phyloP scores from a whole-genome alignment of 768 basidiomycete species.

The Tubosaeta sp. region DNA sequence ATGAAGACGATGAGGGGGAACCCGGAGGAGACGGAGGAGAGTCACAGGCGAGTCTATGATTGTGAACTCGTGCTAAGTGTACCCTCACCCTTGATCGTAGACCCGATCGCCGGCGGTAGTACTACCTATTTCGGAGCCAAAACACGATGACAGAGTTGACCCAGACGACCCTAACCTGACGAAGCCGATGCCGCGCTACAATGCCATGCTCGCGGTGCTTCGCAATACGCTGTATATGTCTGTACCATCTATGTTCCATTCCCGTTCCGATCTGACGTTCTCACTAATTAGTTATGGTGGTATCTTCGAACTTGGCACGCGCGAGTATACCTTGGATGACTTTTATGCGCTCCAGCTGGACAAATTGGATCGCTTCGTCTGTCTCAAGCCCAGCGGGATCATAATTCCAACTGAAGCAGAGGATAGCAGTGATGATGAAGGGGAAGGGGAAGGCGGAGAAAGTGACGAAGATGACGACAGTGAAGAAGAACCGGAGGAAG shows the following conservation, averaged over 20 bases:
- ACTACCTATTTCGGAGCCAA: background rate
- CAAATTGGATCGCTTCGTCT: slow-evolving; percentile 75
- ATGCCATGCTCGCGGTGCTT: slow-evolving; percentile 82
- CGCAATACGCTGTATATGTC: slow-evolving; percentile 85
- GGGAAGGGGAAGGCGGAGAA: slow-evolving; percentile 55
- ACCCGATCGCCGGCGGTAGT: background rate
- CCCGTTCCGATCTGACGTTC: background rate
- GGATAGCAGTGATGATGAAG: slow-evolving; percentile 59
- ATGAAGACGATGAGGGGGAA: slow-evolving; percentile 15
- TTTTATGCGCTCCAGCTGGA: slow-evolving; percentile 79
- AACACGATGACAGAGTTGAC: slow-evolving; percentile 38
- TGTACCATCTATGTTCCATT: slow-evolving; percentile 20
- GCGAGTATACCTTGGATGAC: slow-evolving; percentile 88
- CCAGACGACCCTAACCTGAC: slow-evolving; percentile 63
- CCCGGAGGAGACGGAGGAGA: slow-evolving; percentile 13
- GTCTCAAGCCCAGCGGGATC: slow-evolving; percentile 64
- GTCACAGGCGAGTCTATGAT: slow-evolving; percentile 4
- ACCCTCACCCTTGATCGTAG: background rate
- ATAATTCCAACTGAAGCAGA: slow-evolving; percentile 59
- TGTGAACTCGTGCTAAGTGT: background rate
- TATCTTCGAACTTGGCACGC: slow-evolving; percentile 76
- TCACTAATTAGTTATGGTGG: slow-evolving; percentile 67
- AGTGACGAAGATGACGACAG: slow-evolving; percentile 49
- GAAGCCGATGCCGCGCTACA: slow-evolving; percentile 71
- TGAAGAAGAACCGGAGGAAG: slow-evolving; percentile 12